Base-by-base conservation (phyloP, 148 eudicot species). In the Limonium bicolor region DNA sequence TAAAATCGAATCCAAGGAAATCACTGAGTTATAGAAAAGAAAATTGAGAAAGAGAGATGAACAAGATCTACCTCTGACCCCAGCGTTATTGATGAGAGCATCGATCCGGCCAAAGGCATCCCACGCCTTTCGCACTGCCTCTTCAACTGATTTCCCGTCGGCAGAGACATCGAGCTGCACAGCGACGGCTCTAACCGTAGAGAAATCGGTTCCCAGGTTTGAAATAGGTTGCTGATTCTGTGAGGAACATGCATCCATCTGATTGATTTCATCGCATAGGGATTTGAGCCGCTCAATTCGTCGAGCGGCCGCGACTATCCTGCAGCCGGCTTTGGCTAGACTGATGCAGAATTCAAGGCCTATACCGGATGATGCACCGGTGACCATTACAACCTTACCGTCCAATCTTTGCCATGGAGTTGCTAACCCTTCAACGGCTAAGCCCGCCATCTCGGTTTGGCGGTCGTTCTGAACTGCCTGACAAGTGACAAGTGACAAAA, bases 311-410 rank as follows among this genome's bases (percentile, higher is more conserved):
- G 74, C 81, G 7, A 84, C 46, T 6, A 79, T 44, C 22, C 46
- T 51, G 52, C 81, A 79, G 3, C 87, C 84, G 34, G 81, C 71
- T 42, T 56, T 51, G 2, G 81, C 81, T 1, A 83, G 55, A 50
- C 79, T 73, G 2, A 76, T 52, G 33, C 94, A 79, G 58, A 79
- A 67, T 15, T 76, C 79, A 5, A 62, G 55, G 34, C 94, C 88
- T 5, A 83, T 49, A 1, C 94, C 94, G 0, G 94, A 56, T 0
- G 94, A 83, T 0, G 88, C 88, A 0, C 94, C 88, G 13, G 94
- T 83, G 0, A 79, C 72, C 61, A 79, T 45, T 14, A 83, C 81
- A 20, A 84, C 76, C 20, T 76, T 84, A 39, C 51, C 54, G 0
- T 44, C 54, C 14, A 67, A 42, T 11, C 59, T 25, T 2, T 18